Conservation (phyloP, 1,139 yeast species). For the Taphrina wiesneri region DNA sequence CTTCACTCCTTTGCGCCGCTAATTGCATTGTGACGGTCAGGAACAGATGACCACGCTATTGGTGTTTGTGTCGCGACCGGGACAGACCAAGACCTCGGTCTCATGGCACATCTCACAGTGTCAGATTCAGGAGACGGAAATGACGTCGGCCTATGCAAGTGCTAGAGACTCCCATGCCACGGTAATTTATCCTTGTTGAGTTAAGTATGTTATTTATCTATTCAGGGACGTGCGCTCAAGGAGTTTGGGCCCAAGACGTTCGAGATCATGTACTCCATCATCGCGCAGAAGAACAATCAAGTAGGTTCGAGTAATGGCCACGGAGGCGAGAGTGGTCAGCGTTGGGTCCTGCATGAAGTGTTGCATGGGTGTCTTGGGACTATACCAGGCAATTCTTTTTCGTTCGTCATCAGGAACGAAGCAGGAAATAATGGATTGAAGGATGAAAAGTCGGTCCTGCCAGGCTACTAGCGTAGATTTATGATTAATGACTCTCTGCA, state of each 20-base stretch:
- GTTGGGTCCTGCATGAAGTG: constrained; percentile 19
- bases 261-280: constrained; percentile 13
- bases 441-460: background rate
- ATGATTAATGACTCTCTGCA: background rate
- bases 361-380: constrained; percentile 18
- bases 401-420: constrained; percentile 7
- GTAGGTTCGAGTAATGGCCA: background rate
- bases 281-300: constrained; percentile 12
- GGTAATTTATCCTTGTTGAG: background rate
- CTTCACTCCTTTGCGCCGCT: too few species aligned
- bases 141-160: background rate
- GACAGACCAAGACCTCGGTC: constrained; percentile 3
- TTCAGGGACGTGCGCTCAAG: constrained; percentile 16
- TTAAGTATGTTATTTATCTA: background rate
- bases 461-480: background rate
- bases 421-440: background rate
- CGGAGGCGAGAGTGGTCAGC: background rate
- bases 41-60: background rate
- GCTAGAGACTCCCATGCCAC: constrained; percentile 12
- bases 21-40: too few species aligned
- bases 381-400: constrained; percentile 4
- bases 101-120: constrained; percentile 23
- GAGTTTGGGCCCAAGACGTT: constrained; percentile 14
- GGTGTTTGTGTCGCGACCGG: constrained; percentile 6
- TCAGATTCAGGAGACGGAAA: constrained; percentile 13